Evolutionary conservation across 768 basidiomycete species (phyloP).

Genomic region (Termitomyces eurrhizus): DNA sequence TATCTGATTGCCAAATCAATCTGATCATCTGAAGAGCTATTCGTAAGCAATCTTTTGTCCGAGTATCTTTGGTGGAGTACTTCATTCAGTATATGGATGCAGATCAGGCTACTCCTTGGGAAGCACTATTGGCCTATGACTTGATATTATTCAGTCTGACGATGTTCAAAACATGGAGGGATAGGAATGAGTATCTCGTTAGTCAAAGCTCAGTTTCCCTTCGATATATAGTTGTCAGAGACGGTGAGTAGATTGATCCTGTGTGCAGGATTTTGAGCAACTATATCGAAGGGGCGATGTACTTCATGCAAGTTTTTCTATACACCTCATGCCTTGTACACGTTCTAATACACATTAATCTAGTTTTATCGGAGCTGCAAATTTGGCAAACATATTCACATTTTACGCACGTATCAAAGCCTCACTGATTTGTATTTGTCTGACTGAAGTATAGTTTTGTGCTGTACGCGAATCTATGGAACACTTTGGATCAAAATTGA

Average conservation of each 20-base stretch:
- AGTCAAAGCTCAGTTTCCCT: not conserved
- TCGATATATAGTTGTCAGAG: slow-evolving; percentile 1
- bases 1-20: not conserved
- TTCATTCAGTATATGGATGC: too few species aligned
- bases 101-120: slow-evolving; percentile 11
- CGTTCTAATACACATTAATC: not conserved
- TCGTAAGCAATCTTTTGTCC: not conserved
- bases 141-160: slow-evolving; percentile 6
- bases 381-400: not conserved
- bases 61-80: not conserved
- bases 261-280: not conserved
- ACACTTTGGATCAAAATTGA: not conserved
- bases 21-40: not conserved
- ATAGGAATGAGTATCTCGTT: not conserved
- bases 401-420: not conserved
- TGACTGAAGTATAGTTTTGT: not conserved
- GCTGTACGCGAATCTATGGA: not conserved
- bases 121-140: slow-evolving; percentile 8
- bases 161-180: slow-evolving; percentile 7
- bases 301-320: slow-evolving; percentile 1
- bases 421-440: not conserved
- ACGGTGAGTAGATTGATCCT: not conserved
- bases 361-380: not conserved
- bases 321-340: not conserved
- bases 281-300: not conserved